Conservation (phyloP, 1,284 basidiomycete species). For the Taiwanofungus camphoratus region DNA sequence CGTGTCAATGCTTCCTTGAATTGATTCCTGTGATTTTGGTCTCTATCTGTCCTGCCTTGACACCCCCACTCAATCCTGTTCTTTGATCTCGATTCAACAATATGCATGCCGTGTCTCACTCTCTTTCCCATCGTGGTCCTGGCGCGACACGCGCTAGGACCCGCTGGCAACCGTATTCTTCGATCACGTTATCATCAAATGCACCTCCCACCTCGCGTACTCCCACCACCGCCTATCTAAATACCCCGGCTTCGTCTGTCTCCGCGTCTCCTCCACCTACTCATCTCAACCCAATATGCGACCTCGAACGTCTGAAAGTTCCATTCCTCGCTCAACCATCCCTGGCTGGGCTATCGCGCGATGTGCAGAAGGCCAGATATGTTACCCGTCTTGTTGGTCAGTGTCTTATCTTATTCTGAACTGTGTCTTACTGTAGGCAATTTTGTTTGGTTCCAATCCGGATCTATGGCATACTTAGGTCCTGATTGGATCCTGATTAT, state of each 20-base stretch:
- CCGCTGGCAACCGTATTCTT: slow-evolving; percentile 71
- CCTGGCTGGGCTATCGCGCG: slow-evolving; percentile 34
- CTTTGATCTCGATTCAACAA: slow-evolving; percentile 14
- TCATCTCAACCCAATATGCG: slow-evolving; percentile 29
- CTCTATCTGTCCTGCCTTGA: slow-evolving; percentile 12
- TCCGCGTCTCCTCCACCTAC: slow-evolving; percentile 37
- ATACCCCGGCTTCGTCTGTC: slow-evolving; percentile 57
- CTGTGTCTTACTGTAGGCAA: slow-evolving; percentile 1
- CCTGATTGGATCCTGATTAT: neutral
- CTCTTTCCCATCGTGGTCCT: slow-evolving; percentile 62
- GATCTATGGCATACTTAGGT: neutral
- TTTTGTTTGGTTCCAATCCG: neutral
- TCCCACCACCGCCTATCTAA: slow-evolving; percentile 40
- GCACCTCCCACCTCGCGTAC: slow-evolving; percentile 37
- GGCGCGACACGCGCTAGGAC: slow-evolving; percentile 57
- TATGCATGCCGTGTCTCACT: slow-evolving; percentile 56
- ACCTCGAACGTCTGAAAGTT: slow-evolving; percentile 32
- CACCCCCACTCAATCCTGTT: slow-evolving; percentile 22
- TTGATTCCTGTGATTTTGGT: slow-evolving; percentile 18
- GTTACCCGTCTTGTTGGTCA: slow-evolving; percentile 62
- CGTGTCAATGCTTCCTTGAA: slow-evolving; percentile 24
- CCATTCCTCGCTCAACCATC: slow-evolving; percentile 26
- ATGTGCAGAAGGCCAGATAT: slow-evolving; percentile 56
- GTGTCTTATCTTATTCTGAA: slow-evolving; percentile 27
- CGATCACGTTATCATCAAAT: slow-evolving; percentile 29